These are phyloP conservation scores for Podospora fimiseda DNA, from an alignment of 495 filamentous ascomycete genomes.

Conservation along the genomic window DNA sequence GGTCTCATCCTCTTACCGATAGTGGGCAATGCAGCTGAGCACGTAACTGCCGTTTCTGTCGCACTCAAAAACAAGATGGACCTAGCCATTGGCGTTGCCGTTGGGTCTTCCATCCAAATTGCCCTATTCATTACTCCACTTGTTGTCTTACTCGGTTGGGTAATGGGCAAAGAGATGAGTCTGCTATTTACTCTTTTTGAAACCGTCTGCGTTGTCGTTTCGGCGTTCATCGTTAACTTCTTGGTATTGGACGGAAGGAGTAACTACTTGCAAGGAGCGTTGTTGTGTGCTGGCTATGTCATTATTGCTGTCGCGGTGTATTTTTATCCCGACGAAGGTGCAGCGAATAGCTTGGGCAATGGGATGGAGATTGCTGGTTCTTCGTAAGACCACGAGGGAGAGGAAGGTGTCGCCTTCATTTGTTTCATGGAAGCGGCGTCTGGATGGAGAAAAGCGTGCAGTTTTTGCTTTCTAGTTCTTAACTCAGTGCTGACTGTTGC, in stretches of 20 bases:
- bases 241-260: conserved; percentile 78
- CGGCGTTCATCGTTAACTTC: conserved; percentile 86
- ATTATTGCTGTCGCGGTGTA: conserved; percentile 66
- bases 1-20: conserved; percentile 86
- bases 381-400: not conserved
- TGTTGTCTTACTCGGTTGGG: conserved; percentile 85
- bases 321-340: conserved; percentile 51
- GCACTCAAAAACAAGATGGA: conserved; percentile 97
- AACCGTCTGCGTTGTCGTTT: conserved; percentile 79
- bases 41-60: conserved; percentile 83
- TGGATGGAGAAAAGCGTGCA: not conserved
- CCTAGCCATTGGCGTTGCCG: conserved; percentile 81
- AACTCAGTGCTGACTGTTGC: too few relatives aligned
- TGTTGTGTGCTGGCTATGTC: conserved; percentile 77
- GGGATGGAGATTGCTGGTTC: conserved; percentile 5
- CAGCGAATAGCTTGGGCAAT: conserved; percentile 38
- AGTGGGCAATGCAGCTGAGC: conserved; percentile 88
- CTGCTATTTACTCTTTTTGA: conserved; percentile 91
- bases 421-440: too few relatives aligned
- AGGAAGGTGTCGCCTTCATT: not conserved
- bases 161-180: conserved; percentile 72
- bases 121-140: conserved; percentile 86
- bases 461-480: too few relatives aligned
- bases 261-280: conserved; percentile 81
- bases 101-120: conserved; percentile 83